These are phyloP conservation scores for Phytophthora podocarpi DNA, from an alignment of 352 stramenopile genomes.

Conservation along the genomic window DNA sequence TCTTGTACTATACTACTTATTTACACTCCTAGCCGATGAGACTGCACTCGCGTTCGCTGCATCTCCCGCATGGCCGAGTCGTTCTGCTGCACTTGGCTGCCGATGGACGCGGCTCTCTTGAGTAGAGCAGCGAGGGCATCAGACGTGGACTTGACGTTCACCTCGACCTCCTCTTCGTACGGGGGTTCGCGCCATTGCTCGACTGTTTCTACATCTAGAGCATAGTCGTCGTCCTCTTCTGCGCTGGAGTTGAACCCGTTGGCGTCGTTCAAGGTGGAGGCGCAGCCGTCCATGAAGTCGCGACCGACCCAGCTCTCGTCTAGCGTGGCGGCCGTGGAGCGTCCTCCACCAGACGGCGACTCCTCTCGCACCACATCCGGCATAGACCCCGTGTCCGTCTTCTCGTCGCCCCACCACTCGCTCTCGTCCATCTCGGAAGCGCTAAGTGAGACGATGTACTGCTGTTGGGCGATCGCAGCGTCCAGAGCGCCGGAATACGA, in stretches of 20 bases:
- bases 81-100: constrained; percentile 30
- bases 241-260: constrained; percentile 32
- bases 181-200: constrained; percentile 21
- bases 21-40: constrained; percentile 5
- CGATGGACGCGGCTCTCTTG: constrained; percentile 18
- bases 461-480: constrained; percentile 7
- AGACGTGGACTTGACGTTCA: constrained; percentile 14
- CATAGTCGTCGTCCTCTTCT: constrained; percentile 30
- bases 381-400: constrained; percentile 10
- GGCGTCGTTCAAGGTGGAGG: constrained; percentile 24
- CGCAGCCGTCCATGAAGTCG: constrained; percentile 30
- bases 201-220: constrained; percentile 8
- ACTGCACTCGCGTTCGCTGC: constrained; percentile 17
- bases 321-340: constrained; percentile 13
- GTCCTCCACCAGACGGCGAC: background rate
- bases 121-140: constrained; percentile 18
- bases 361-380: constrained; percentile 10
- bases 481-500: constrained; percentile 21
- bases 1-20: too few species aligned
- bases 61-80: constrained; percentile 30
- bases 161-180: constrained; percentile 18
- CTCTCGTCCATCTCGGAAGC: constrained; percentile 24
- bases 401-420: constrained; percentile 27
- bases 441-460: constrained; percentile 18
- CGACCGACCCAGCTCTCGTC: constrained; percentile 31